Percentiles rank a stretch among this genome's conserved stretches.
Evolutionary conservation across 768 basidiomycete genomes (phyloP).

Genomic region (Lactarius quietus): DNA sequence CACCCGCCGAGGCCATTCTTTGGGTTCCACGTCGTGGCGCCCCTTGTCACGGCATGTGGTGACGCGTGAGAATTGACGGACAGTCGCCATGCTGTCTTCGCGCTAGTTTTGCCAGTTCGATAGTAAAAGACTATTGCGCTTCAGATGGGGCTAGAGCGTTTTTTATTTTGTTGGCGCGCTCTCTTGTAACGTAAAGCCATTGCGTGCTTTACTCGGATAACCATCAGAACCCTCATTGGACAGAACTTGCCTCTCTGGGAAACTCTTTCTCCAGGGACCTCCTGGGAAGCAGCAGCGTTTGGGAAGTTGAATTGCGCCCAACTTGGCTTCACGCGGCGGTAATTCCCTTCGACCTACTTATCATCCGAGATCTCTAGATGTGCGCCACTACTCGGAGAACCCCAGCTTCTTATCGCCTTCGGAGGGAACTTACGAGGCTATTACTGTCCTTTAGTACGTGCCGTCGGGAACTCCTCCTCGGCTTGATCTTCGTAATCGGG

Average conservation of each 20-base stretch:
- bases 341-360: slow-evolving; percentile 17
- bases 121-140: slow-evolving; percentile 21
- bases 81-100: slow-evolving; percentile 21
- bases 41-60: slow-evolving; percentile 20
- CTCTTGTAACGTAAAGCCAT: slow-evolving; percentile 23
- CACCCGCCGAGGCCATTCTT: slow-evolving; percentile 24
- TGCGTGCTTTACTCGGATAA: slow-evolving; percentile 16
- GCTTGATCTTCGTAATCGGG: slow-evolving; percentile 14
- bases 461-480: slow-evolving; percentile 3
- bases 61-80: slow-evolving; percentile 21
- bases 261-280: slow-evolving; percentile 11
- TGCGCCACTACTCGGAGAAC: slow-evolving; percentile 20
- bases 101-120: slow-evolving; percentile 25
- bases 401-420: slow-evolving; percentile 23
- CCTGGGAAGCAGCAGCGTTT: slow-evolving; percentile 18
- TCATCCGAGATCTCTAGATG: slow-evolving; percentile 21
- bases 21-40: slow-evolving; percentile 25
- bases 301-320: slow-evolving; percentile 18
- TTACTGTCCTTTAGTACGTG: slow-evolving; percentile 21
- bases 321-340: slow-evolving; percentile 1
- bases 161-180: slow-evolving; percentile 15
- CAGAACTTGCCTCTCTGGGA: slow-evolving; percentile 20
- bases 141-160: slow-evolving; percentile 23
- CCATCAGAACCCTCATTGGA: slow-evolving; percentile 26
- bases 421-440: slow-evolving; percentile 21